Base-by-base conservation (phyloP, 2,329 filamentous ascomycete genomes). In the Triangularia verruculosa region DNA sequence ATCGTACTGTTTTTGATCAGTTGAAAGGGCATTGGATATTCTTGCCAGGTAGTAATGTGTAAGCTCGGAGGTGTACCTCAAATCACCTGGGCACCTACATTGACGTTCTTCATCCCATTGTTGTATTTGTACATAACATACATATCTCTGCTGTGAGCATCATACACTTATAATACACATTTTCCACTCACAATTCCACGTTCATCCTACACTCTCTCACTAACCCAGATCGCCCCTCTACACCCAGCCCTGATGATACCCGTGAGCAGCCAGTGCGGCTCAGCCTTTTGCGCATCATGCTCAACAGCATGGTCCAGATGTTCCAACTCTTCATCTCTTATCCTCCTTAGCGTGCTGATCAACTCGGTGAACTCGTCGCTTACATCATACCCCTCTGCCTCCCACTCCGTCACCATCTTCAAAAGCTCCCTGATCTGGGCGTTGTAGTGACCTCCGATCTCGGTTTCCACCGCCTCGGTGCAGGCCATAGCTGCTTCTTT, bases 401-500 rank as follows among this genome's bases (percentile, higher is more conserved):
- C 86, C 81, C 93, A 91, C 68, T 89, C 84, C 7, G 85, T 81
- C 63, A 92, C 85, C 89, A 96, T 97, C 66, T 90, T 88, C 43
- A 98, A 76, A 70, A 99, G 78, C 60, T 86, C 84, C 25, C 92
- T 82, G 51, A 99, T 92, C 79, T 99, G 95, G 68, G 88, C 87
- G 74, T 98, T 98, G 76, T 99, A 99, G 78, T 99, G 95, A 27
- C 87, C 87, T 2, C 95, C 95, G 67, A 99, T 99, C 80, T 98
- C 95, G 6, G 94, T 99, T 82, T 99, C 95, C 1, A 99, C 94
- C 1, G 95, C 95, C 78, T 99, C 95, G 0, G 95, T 98, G 75
- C 95, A 99, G 12, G 95, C 95, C 95, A 99, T 99, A 34, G 95
- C 94, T 1, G 94, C 93, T 78, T 98, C 93, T 57, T 92, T 86